Evolutionary conservation across 2,329 filamentous ascomycete species (phyloP).

Genomic region (Tetracladium maxilliforme): DNA sequence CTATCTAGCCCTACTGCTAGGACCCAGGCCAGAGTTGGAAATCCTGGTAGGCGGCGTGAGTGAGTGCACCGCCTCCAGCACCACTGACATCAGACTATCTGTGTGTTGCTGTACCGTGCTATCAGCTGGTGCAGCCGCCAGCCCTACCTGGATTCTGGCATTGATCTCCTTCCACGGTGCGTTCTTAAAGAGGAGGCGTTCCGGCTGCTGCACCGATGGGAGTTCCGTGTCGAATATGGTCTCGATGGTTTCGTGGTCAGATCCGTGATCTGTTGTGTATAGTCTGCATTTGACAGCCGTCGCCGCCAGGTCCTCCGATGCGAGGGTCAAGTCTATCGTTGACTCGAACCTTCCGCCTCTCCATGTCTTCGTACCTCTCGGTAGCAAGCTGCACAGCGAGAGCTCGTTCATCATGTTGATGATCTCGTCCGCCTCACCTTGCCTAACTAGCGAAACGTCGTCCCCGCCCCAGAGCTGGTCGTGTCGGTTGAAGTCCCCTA

Average conservation of each 20-base stretch:
- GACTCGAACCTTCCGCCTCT: slow-evolving; percentile 7
- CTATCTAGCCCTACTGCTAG: no score
- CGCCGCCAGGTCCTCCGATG: slow-evolving; percentile 8
- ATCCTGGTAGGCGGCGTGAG: no score
- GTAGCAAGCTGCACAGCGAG: slow-evolving; percentile 16
- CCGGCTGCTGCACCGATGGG: slow-evolving; percentile 2
- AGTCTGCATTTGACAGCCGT: slow-evolving; percentile 6
- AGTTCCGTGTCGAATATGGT: slow-evolving; percentile 12
- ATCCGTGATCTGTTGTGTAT: slow-evolving; percentile 10
- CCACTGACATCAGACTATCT: slow-evolving; percentile 5
- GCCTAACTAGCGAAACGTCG: slow-evolving; percentile 13
- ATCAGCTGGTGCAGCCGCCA: no score
- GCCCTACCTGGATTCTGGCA: no score
- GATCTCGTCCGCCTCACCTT: slow-evolving; percentile 20
- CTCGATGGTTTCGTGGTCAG: slow-evolving; percentile 15
- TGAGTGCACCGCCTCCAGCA: slow-evolving; percentile 5
- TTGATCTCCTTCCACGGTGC: slow-evolving; percentile 12
- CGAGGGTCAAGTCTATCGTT: slow-evolving; percentile 13
- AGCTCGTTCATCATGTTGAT: slow-evolving; percentile 19
- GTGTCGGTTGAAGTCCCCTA: slow-evolving; percentile 12
- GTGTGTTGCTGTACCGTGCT: slow-evolving; percentile 5
- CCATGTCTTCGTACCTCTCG: slow-evolving; percentile 18
- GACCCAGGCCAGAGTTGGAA: no score
- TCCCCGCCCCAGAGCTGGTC: slow-evolving; percentile 14
- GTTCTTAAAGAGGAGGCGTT: slow-evolving; percentile 12